Evolutionary conservation across 768 basidiomycete species (phyloP).

Genomic region (Cyathus striatus): DNA sequence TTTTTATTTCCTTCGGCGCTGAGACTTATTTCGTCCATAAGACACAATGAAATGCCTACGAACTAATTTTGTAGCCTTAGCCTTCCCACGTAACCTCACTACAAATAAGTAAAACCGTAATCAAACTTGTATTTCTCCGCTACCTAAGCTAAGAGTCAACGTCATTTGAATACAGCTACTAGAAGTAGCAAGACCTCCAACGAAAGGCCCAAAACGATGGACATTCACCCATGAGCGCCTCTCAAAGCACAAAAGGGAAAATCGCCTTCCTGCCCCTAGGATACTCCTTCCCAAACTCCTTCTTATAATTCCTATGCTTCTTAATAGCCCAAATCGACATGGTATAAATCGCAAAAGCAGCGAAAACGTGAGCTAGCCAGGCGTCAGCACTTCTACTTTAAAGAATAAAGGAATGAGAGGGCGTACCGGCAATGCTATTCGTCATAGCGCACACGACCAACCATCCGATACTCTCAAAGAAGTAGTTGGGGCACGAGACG

Average conservation of each 20-base stretch:
- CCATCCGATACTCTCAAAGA: slow-evolving; percentile 86
- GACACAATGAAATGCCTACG: no score
- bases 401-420: neutral
- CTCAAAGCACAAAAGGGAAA: slow-evolving; percentile 65
- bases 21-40: no score
- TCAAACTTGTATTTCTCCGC: no score
- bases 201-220: neutral
- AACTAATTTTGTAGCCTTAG: no score
- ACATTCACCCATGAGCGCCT: slow-evolving; percentile 1
- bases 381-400: neutral
- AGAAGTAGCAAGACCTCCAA: no score
- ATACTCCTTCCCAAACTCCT: slow-evolving; percentile 88
- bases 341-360: slow-evolving; percentile 50
- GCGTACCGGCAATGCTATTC: slow-evolving; percentile 66
- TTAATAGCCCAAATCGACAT: slow-evolving; percentile 89
- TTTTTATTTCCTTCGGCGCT: no score
- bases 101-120: no score
- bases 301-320: slow-evolving; percentile 87
- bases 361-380: slow-evolving; percentile 56
- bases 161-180: no score
- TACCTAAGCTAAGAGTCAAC: no score
- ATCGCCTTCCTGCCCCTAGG: slow-evolving; percentile 71
- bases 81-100: no score
- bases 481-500: slow-evolving; percentile 92
- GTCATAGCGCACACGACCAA: slow-evolving; percentile 69